Conservation (phyloP, 2,329 filamentous ascomycete genomes). For the Xylariales sp. region DNA sequence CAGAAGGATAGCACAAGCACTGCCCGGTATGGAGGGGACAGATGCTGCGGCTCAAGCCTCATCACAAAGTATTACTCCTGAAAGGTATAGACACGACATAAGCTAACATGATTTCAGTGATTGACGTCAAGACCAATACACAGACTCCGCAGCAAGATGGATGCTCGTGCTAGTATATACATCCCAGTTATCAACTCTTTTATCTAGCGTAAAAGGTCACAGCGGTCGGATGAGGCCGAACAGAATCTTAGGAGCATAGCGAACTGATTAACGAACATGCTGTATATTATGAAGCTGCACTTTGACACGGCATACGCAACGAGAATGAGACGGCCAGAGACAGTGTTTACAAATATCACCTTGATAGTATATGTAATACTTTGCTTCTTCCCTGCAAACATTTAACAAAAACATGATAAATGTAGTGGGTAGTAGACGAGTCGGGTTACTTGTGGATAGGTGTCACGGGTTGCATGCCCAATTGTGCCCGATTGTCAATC, state of each 20-base stretch:
- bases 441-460: constrained; percentile 14
- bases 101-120: constrained; percentile 70
- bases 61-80: constrained; percentile 72
- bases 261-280: constrained; percentile 45
- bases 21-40: constrained; percentile 96
- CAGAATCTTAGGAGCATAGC: constrained; percentile 48
- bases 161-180: constrained; percentile 68
- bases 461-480: constrained; percentile 2
- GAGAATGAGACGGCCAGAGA: constrained; percentile 41
- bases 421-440: constrained; percentile 6
- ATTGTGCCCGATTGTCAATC: constrained; percentile 14
- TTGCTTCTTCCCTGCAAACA: constrained; percentile 36
- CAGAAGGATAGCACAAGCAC: constrained; percentile 95
- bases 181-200: constrained; percentile 11
- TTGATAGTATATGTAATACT: constrained; percentile 51
- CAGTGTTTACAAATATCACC: constrained; percentile 43
- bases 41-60: constrained; percentile 78
- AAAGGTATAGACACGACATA: background rate
- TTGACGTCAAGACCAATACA: constrained; percentile 88
- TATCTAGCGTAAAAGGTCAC: constrained; percentile 25
- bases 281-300: constrained; percentile 45
- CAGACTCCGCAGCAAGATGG: constrained; percentile 77
- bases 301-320: constrained; percentile 27
- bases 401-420: background rate
- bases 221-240: constrained; percentile 14